Evolutionary conservation across 2,329 filamentous ascomycete species (phyloP).

Genomic region (Parastagonospora avenae): DNA sequence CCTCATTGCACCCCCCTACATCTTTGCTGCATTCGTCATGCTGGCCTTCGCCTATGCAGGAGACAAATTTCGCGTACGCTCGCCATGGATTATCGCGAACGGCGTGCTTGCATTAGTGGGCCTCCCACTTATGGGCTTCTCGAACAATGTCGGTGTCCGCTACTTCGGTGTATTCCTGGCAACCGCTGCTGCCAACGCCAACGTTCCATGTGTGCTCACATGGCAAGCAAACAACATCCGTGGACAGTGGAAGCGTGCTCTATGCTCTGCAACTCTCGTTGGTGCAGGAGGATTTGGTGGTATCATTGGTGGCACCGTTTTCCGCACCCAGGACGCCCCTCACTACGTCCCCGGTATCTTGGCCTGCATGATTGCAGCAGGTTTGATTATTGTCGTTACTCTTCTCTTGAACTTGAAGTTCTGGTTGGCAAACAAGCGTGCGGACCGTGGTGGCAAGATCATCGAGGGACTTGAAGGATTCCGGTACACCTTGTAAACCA

Average conservation of each 20-base stretch:
- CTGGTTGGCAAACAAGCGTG: slow-evolving; percentile 42
- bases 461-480: slow-evolving; percentile 45
- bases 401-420: slow-evolving; percentile 40
- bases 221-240: slow-evolving; percentile 89
- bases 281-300: slow-evolving; percentile 78
- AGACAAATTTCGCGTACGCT: slow-evolving; percentile 69
- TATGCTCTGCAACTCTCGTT: slow-evolving; percentile 76
- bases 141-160: slow-evolving; percentile 59
- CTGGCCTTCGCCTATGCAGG: slow-evolving; percentile 65
- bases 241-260: slow-evolving; percentile 85
- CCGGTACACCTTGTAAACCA: slow-evolving; percentile 33
- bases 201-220: slow-evolving; percentile 73
- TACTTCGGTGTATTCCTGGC: slow-evolving; percentile 71
- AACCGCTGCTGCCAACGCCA: slow-evolving; percentile 75
- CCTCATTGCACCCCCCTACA: slow-evolving; percentile 33
- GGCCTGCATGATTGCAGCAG: slow-evolving; percentile 44
- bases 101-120: slow-evolving; percentile 69
- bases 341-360: slow-evolving; percentile 43
- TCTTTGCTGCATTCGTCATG: slow-evolving; percentile 39
- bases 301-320: slow-evolving; percentile 77
- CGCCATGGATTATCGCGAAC: slow-evolving; percentile 70
- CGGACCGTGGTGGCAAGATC: slow-evolving; percentile 46
- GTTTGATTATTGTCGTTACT: slow-evolving; percentile 44
- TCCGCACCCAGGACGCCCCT: slow-evolving; percentile 55
- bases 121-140: slow-evolving; percentile 73